These are phyloP conservation scores for Coemansia sp. DNA, from an alignment of 371 early-diverging fungal genomes.

Conservation along the genomic window DNA sequence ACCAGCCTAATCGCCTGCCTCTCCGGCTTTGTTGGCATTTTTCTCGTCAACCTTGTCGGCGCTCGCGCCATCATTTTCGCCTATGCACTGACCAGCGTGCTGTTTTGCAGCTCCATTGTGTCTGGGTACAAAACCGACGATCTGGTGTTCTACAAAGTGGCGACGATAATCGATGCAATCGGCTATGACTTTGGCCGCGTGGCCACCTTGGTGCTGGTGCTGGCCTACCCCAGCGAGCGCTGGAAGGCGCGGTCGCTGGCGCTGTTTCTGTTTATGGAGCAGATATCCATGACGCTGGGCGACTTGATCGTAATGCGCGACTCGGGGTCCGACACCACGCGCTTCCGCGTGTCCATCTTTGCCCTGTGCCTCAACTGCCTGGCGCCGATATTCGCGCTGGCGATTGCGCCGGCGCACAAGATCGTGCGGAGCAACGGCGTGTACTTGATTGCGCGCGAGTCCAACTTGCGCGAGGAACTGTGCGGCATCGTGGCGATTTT, in stretches of 20 bases:
- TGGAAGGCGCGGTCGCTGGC: conserved; percentile 39
- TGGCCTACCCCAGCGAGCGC: conserved; percentile 32
- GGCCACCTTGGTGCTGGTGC: conserved; percentile 23
- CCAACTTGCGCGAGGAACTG: conserved; percentile 14
- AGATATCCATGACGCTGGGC: conserved; percentile 31
- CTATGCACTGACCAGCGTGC: conserved; percentile 20
- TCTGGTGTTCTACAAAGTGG: conserved; percentile 8
- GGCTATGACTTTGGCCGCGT: conserved; percentile 31
- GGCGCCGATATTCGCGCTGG: conserved; percentile 18
- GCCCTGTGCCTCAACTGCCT: conserved; percentile 18
- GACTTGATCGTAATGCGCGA: conserved; percentile 17
- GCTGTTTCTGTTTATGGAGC: conserved; percentile 28
- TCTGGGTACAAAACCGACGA: conserved; percentile 15
- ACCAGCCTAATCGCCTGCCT: conserved; percentile 27
- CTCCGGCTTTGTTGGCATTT: conserved; percentile 22
- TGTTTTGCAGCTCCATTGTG: conserved; percentile 30
- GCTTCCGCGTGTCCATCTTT: conserved; percentile 15
- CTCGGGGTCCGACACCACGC: conserved; percentile 5
- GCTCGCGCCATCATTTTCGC: conserved; percentile 23
- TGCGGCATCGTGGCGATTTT: conserved; percentile 16
- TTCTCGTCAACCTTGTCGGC: conserved; percentile 31
- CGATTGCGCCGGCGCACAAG: conserved; percentile 26
- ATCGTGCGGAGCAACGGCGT: conserved; percentile 41
- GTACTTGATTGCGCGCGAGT: conserved; percentile 27
- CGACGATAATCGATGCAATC: conserved; percentile 9